phyloP scores from a whole-genome alignment of 768 basidiomycete genomes.

The Cystofilobasidium macerans region DNA sequence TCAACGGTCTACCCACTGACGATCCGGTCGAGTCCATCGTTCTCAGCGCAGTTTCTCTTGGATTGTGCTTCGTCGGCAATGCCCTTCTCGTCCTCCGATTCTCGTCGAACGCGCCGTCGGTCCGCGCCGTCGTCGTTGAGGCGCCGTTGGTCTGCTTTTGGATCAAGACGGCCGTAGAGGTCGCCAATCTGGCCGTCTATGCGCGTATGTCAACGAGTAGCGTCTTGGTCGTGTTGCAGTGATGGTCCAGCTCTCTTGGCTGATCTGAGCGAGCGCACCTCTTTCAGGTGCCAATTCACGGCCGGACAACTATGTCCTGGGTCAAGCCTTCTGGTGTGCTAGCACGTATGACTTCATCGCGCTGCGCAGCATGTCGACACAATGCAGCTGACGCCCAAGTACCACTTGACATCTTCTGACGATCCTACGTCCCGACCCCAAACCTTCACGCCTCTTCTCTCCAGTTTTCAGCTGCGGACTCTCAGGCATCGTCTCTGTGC shows the following conservation, averaged over 20 bases:
- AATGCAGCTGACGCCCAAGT: too few species aligned
- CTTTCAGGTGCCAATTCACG: too few species aligned
- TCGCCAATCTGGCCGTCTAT: slow-evolving; percentile 19
- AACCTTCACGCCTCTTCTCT: too few species aligned
- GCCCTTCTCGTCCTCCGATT: slow-evolving; percentile 14
- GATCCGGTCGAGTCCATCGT: slow-evolving; percentile 6
- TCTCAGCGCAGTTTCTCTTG: slow-evolving; percentile 13
- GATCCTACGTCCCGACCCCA: background rate
- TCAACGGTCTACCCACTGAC: background rate
- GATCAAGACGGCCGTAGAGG: slow-evolving; percentile 20
- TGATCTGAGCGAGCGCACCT: too few species aligned
- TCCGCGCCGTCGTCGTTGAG: background rate
- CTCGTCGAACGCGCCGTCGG: background rate
- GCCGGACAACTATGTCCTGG: background rate
- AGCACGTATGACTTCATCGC: background rate
- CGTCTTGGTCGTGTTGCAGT: too few species aligned
- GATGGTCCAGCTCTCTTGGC: too few species aligned
- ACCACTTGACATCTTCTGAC: background rate
- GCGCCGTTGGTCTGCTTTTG: slow-evolving; percentile 12
- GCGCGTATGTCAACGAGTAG: too few species aligned
- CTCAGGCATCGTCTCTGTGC: background rate
- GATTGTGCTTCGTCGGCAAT: slow-evolving; percentile 19
- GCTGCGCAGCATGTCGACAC: background rate
- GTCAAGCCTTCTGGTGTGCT: slow-evolving; percentile 25
- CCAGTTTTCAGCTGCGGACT: slow-evolving; percentile 6